These are phyloP conservation scores for Gossypium thurberi DNA, from an alignment of 345 rosid genomes.

Conservation along the genomic window DNA sequence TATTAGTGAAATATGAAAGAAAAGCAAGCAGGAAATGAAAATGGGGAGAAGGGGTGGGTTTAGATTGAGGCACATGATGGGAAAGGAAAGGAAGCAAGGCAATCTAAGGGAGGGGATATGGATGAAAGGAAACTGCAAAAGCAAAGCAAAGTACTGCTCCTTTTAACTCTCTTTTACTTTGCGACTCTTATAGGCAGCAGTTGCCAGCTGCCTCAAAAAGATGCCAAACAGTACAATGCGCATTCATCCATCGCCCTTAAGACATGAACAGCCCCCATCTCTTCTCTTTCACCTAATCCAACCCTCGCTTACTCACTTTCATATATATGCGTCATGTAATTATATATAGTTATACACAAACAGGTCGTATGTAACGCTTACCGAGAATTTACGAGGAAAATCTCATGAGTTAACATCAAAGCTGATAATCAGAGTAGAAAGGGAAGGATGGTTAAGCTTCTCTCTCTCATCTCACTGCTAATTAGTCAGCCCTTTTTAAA, in stretches of 20 bases:
- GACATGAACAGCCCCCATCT: neutral
- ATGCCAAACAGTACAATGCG: neutral
- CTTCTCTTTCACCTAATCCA: no score
- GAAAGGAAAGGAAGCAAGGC: neutral
- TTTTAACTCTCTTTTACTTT: neutral
- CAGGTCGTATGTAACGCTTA: conserved; percentile 18
- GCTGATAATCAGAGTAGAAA: neutral
- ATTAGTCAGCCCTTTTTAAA: conserved; percentile 9
- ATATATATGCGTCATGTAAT: no score
- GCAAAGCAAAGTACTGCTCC: conserved; percentile 17
- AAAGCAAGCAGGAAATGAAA: neutral
- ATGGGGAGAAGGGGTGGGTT: neutral
- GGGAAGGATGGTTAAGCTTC: neutral
- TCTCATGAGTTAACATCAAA: conserved; percentile 34
- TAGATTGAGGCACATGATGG: conserved; percentile 9
- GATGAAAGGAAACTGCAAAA: conserved; percentile 11
- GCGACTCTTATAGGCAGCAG: neutral
- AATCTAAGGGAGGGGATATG: neutral
- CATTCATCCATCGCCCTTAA: neutral
- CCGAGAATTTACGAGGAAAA: conserved; percentile 41
- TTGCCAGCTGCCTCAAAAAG: neutral
- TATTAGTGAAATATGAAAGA: neutral
- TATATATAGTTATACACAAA: conserved; percentile 4
- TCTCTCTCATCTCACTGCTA: neutral
- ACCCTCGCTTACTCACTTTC: no score